Percentiles rank a stretch among this genome's conserved stretches.
These are phyloP conservation scores for Hypoxylon sp. DNA, from an alignment of 2,329 filamentous ascomycete species.

Conservation along the genomic window DNA sequence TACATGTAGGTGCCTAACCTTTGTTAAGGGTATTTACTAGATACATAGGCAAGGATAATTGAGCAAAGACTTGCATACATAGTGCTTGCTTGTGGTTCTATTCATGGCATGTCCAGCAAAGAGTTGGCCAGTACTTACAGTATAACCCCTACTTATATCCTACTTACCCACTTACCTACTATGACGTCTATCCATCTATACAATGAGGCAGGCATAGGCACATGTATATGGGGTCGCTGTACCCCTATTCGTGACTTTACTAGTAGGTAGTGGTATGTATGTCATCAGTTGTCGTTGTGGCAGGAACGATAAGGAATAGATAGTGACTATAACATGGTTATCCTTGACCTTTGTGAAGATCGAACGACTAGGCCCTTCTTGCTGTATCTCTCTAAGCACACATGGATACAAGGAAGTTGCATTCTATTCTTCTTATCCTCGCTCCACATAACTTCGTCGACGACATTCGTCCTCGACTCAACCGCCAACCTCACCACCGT, in stretches of 20 bases:
- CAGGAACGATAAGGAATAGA: background rate
- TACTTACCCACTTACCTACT: background rate
- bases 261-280: background rate
- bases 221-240: background rate
- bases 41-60: background rate
- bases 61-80: background rate
- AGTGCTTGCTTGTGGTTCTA: too few relatives aligned
- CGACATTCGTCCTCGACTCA: conserved; percentile 6
- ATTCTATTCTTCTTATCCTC: background rate
- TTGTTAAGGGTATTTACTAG: background rate
- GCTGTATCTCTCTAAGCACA: background rate
- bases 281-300: background rate
- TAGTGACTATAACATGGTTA: background rate
- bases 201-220: background rate
- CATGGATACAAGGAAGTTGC: background rate
- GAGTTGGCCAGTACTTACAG: background rate
- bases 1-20: background rate
- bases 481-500: conserved; percentile 29
- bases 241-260: background rate
- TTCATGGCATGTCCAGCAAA: background rate
- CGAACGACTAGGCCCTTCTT: background rate
- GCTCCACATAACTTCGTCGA: background rate
- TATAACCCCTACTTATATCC: background rate
- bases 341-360: background rate
- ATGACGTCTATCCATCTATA: background rate